Evolutionary conservation across 225 moss, liverwort and hornwort genomes (phyloP), one percentile per base, ranked within the genome.

Genomic region (Bryum argenteum): DNA sequence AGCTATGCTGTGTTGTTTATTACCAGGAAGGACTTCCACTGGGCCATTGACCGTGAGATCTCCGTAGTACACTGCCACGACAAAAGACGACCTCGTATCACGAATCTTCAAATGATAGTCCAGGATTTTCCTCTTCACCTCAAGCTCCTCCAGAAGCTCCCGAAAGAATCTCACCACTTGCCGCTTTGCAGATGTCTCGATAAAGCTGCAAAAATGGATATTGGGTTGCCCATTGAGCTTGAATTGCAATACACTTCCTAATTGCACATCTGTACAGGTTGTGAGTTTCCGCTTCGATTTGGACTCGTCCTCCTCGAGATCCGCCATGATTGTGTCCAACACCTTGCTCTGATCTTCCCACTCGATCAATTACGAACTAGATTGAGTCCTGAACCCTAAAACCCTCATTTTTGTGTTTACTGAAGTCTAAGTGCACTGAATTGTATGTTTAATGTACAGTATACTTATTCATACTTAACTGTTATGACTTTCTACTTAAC

Each of bases 81-180:
- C 24, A 19, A 78, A 78, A 15, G 62, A 61, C 5, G 62, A 6
- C 3, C 55, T 22, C 24, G n/a, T 44, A 18, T 68, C 67, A 45
- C 67, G 55, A 39, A 78, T 72, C 78, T 62, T 78, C 43, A 78
- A 67, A 56, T 78, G 72, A 2, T 72, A 78, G 61, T 78, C 78
- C 45, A 13, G 6, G 44, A 72, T 67, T 8, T 24, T 11, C 39
- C 78, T 54, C 54, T 33, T 45, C 23, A 2, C 38, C 54, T 78
- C 72, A 37, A 78, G 21, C 67, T 78, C 72, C 28, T 60, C 53
- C 59, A 72, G 9, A 13, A 71, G 10, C 10, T 71, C 66, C 33
- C 77, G 66, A 37, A 72, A 78, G 41, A 78, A 66, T 6, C 21
- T 9, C 0, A 78, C 77, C 20, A 78, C 77, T 2, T 18, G 37